Evolutionary conservation across 257 asterid genomes (phyloP).

Genomic region (Misopates orontium): DNA sequence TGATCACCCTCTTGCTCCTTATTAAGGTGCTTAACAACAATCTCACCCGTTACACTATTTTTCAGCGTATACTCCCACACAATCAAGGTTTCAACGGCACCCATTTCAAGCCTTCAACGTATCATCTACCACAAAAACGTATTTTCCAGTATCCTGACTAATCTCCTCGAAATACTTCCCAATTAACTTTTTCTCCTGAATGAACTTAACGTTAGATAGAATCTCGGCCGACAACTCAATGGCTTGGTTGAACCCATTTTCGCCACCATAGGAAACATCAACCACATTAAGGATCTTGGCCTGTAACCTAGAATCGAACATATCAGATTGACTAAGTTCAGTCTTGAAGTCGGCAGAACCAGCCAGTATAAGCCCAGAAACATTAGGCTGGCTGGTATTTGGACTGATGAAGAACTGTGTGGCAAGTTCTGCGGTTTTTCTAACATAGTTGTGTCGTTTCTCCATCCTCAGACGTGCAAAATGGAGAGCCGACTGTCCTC

Average conservation of each 20-base stretch:
- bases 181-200: constrained; percentile 39
- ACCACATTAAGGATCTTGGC: constrained; percentile 42
- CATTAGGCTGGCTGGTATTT: constrained; percentile 39
- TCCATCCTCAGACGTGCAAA: constrained; percentile 45
- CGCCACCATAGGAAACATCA: constrained; percentile 44
- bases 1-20: constrained; percentile 40
- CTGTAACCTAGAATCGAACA: constrained; percentile 40
- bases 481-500: constrained; percentile 41
- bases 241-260: constrained; percentile 42
- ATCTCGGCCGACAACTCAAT: constrained; percentile 40
- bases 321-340: constrained; percentile 40
- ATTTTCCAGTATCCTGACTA: constrained; percentile 41
- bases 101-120: constrained; percentile 42
- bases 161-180: constrained; percentile 41
- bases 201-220: constrained; percentile 42
- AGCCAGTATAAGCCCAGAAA: constrained; percentile 41
- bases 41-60: constrained; percentile 33
- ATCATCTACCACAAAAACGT: constrained; percentile 38
- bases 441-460: constrained; percentile 39
- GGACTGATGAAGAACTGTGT: constrained; percentile 42
- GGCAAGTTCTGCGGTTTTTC: too few species aligned
- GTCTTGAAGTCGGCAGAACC: constrained; percentile 44
- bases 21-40: constrained; percentile 32
- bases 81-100: constrained; percentile 39
- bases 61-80: constrained; percentile 39